A percentile compares a stretch with the other conserved stretches of the same genome.
phyloP scores from a whole-genome alignment of 306 rosid species.

The Trifolium repens region DNA sequence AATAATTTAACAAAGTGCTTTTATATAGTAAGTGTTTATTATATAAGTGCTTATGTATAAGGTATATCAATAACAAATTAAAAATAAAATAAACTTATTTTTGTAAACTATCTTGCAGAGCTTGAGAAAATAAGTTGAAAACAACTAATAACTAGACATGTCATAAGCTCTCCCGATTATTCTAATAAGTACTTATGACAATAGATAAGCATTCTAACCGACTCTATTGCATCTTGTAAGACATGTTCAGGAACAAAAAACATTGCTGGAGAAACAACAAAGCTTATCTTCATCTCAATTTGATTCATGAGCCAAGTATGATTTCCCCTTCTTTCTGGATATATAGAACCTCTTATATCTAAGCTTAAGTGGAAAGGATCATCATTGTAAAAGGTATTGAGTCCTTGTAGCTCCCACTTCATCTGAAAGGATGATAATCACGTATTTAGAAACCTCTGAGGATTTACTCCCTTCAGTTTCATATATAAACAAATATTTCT shows the following conservation, averaged over 20 bases:
- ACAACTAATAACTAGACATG: too few species aligned
- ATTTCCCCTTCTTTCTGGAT: conserved; percentile 50
- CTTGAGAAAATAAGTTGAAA: not conserved
- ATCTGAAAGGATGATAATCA: conserved; percentile 31
- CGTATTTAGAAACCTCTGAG: too few species aligned
- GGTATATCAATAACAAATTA: too few species aligned
- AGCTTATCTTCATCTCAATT: conserved; percentile 44
- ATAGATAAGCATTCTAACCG: conserved; percentile 32
- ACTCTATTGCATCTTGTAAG: conserved; percentile 5
- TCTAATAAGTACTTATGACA: too few species aligned
- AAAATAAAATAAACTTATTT: too few species aligned
- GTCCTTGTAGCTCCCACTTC: conserved; percentile 50
- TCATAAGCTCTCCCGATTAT: too few species aligned
- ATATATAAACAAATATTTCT: too few species aligned
- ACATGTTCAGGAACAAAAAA: conserved; percentile 45
- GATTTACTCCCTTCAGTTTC: too few species aligned
- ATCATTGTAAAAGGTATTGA: not conserved
- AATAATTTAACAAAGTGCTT: too few species aligned
- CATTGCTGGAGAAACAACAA: conserved; percentile 38
- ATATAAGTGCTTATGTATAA: not conserved
- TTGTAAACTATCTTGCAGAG: not conserved
- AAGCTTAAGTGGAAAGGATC: conserved; percentile 25
- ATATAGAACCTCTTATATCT: conserved; percentile 40
- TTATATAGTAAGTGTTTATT: too few species aligned
- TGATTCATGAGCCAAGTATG: conserved; percentile 44